Percentiles rank a stretch among this genome's conserved stretches.
Conservation (phyloP, 805 yeast species). For the Tetrapisispora taiwanensis region DNA sequence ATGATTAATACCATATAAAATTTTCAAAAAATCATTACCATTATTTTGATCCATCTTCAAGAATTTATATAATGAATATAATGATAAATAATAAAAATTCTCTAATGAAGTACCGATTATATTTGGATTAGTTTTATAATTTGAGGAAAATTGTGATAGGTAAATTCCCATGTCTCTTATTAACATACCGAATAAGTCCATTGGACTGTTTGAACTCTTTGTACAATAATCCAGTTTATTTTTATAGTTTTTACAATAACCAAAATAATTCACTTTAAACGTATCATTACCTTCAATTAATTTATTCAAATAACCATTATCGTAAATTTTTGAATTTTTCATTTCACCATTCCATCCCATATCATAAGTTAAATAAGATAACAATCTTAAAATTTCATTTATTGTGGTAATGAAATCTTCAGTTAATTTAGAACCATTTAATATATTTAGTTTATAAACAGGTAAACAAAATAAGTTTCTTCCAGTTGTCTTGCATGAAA, state of each 20-base stretch:
- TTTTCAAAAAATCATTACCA: conserved; percentile 13
- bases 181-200: conserved; percentile 21
- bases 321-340: conserved; percentile 12
- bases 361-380: conserved; percentile 25
- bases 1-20: conserved; percentile 7
- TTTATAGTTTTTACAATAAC: conserved; percentile 20
- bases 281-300: conserved; percentile 15
- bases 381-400: conserved; percentile 18
- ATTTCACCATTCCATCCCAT: conserved; percentile 18
- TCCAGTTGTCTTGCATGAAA: conserved; percentile 15
- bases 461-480: conserved; percentile 19
- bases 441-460: conserved; percentile 19
- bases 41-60: conserved; percentile 10
- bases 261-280: conserved; percentile 20
- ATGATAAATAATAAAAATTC: conserved; percentile 16
- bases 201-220: conserved; percentile 13
- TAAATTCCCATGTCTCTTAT: conserved; percentile 25
- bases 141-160: conserved; percentile 16
- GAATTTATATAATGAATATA: conserved; percentile 14
- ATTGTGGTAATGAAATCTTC: conserved; percentile 17
- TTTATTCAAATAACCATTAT: conserved; percentile 21
- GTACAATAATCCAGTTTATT: conserved; percentile 14
- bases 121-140: conserved; percentile 11
- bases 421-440: conserved; percentile 16
- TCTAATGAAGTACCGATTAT: conserved; percentile 20